Evolutionary conservation across 805 yeast species (phyloP).

Genomic region (Candida mattraensis): DNA sequence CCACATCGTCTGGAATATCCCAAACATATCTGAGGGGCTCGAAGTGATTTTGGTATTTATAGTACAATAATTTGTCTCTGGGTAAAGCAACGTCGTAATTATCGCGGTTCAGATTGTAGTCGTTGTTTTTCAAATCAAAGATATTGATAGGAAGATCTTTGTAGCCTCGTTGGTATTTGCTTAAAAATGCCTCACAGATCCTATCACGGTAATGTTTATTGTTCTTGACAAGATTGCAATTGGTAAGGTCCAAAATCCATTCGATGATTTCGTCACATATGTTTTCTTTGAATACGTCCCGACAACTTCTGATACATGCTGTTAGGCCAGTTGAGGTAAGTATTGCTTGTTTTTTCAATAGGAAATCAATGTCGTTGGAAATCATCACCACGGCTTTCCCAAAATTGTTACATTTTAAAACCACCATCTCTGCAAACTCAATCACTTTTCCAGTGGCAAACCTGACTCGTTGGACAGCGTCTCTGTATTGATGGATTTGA

Average conservation of each 20-base stretch:
- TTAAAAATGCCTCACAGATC: slow-evolving; percentile 57
- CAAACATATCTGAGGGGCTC: slow-evolving; percentile 38
- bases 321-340: slow-evolving; percentile 65
- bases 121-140: slow-evolving; percentile 19
- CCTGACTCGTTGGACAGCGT: slow-evolving; percentile 66
- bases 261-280: slow-evolving; percentile 68
- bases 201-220: slow-evolving; percentile 47
- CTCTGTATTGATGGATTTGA: slow-evolving; percentile 70
- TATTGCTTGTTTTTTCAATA: slow-evolving; percentile 54
- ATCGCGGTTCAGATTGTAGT: slow-evolving; percentile 34
- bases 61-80: slow-evolving; percentile 18
- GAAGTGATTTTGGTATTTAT: slow-evolving; percentile 24
- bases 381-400: slow-evolving; percentile 73
- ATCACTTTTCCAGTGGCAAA: slow-evolving; percentile 61
- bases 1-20: slow-evolving; percentile 44
- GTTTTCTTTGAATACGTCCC: slow-evolving; percentile 77
- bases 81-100: slow-evolving; percentile 31
- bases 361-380: slow-evolving; percentile 48
- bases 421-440: slow-evolving; percentile 72
- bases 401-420: slow-evolving; percentile 54
- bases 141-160: slow-evolving; percentile 19
- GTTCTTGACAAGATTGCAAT: slow-evolving; percentile 51
- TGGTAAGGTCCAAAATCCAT: slow-evolving; percentile 65
- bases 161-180: slow-evolving; percentile 60
- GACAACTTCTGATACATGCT: slow-evolving; percentile 60